Conservation (phyloP, 352 stramenopile genomes). For the Pythium phragmitis region DNA sequence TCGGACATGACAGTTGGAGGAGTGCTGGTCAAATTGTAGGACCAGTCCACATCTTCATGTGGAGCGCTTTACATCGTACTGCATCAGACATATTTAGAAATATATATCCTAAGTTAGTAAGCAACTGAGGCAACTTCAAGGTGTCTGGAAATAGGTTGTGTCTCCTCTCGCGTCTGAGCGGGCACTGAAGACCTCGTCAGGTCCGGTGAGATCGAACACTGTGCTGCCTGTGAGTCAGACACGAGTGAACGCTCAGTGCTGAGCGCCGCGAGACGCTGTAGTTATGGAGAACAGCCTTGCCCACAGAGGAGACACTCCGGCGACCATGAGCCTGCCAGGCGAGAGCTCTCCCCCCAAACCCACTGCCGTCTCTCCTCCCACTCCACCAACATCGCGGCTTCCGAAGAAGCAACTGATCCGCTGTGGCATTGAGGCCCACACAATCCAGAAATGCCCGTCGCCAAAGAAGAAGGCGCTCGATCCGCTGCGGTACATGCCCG, state of each 20-base stretch:
- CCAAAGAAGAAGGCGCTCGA: constrained; percentile 73
- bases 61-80: background rate
- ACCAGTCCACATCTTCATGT: background rate
- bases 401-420: constrained; percentile 23
- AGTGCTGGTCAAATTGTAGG: background rate
- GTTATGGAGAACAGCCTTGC: constrained; percentile 6
- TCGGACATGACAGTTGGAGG: constrained; percentile 19
- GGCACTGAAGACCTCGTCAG: background rate
- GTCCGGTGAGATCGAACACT: background rate
- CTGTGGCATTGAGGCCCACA: constrained; percentile 57
- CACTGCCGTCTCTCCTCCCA: background rate
- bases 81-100: background rate
- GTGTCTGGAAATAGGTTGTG: background rate
- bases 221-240: background rate
- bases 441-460: constrained; percentile 62
- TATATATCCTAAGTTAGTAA: background rate
- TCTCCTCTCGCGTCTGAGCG: background rate
- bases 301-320: background rate
- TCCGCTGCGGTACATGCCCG: constrained; percentile 64
- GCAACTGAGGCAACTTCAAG: background rate
- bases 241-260: background rate
- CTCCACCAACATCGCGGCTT: constrained; percentile 2
- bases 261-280: background rate
- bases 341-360: background rate
- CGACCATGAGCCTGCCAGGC: background rate